A percentile compares a stretch with the other conserved stretches of the same genome.
Evolutionary conservation across 192 early-diverging fungal species (phyloP).

Genomic region (Backusella liffmaniae): DNA sequence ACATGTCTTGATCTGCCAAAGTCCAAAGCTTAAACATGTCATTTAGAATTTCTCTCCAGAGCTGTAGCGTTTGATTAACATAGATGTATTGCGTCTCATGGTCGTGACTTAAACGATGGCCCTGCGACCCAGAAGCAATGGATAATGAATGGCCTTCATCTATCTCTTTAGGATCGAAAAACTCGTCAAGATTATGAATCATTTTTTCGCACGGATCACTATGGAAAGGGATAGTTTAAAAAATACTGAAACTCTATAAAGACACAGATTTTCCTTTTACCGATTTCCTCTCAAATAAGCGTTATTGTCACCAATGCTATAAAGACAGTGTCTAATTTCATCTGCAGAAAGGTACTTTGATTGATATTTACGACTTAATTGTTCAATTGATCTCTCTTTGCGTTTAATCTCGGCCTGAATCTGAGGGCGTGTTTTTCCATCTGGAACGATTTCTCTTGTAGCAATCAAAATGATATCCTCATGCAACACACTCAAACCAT

Average conservation of each 20-base stretch:
- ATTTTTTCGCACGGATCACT: constrained; percentile 96
- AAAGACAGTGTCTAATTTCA: constrained; percentile 81
- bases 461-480: constrained; percentile 78
- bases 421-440: constrained; percentile 61
- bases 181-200: constrained; percentile 66
- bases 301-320: constrained; percentile 98
- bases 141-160: constrained; percentile 74
- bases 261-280: constrained; percentile 28
- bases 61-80: constrained; percentile 87
- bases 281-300: constrained; percentile 83
- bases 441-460: constrained; percentile 68
- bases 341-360: constrained; percentile 56
- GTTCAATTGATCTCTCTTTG: constrained; percentile 92
- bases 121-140: constrained; percentile 77
- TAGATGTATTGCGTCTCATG: constrained; percentile 94
- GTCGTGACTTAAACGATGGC: constrained; percentile 88
- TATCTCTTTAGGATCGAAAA: constrained; percentile 64
- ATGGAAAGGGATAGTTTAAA: not conserved
- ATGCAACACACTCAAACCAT: constrained; percentile 66
- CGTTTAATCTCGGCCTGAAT: constrained; percentile 84
- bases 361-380: constrained; percentile 78
- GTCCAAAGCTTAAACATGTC: constrained; percentile 98
- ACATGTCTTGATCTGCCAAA: constrained; percentile 85
- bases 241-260: not conserved
- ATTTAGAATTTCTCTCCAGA: constrained; percentile 96